phyloP scores from a whole-genome alignment of 2,329 filamentous ascomycete species.

The Fusarium tricinctum region DNA sequence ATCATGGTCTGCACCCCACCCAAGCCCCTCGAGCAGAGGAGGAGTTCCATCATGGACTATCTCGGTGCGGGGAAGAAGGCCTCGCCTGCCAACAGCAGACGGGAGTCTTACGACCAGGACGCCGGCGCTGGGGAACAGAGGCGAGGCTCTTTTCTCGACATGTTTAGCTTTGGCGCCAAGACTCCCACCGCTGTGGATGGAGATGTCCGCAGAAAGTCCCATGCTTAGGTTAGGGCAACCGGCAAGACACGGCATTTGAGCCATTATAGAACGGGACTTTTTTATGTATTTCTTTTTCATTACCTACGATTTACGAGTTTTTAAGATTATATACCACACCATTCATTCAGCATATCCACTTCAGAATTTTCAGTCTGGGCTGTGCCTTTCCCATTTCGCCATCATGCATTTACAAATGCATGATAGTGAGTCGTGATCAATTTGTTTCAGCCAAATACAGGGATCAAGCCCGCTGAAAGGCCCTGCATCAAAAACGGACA shows the following conservation, averaged over 20 bases:
- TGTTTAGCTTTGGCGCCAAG: conserved; percentile 31
- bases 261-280: conserved; percentile 13
- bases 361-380: neutral
- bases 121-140: conserved; percentile 17
- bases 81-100: conserved; percentile 24
- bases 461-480: no score
- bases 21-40: conserved; percentile 33
- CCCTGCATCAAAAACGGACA: no score
- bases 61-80: conserved; percentile 15
- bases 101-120: conserved; percentile 29
- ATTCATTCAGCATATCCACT: neutral
- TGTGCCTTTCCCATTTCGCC: neutral
- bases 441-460: no score
- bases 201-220: conserved; percentile 36
- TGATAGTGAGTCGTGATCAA: no score
- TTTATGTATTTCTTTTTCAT: conserved; percentile 6
- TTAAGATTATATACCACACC: conserved; percentile 1
- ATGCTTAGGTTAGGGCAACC: conserved; percentile 11
- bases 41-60: conserved; percentile 40
- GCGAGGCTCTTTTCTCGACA: conserved; percentile 37
- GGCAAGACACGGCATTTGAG: neutral
- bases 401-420: conserved; percentile 8
- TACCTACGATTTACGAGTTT: conserved; percentile 12
- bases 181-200: conserved; percentile 19
- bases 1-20: conserved; percentile 37